These are phyloP conservation scores for Aspergillus pseudoterreus DNA, from an alignment of 2,329 filamentous ascomycete species.

Conservation along the genomic window DNA sequence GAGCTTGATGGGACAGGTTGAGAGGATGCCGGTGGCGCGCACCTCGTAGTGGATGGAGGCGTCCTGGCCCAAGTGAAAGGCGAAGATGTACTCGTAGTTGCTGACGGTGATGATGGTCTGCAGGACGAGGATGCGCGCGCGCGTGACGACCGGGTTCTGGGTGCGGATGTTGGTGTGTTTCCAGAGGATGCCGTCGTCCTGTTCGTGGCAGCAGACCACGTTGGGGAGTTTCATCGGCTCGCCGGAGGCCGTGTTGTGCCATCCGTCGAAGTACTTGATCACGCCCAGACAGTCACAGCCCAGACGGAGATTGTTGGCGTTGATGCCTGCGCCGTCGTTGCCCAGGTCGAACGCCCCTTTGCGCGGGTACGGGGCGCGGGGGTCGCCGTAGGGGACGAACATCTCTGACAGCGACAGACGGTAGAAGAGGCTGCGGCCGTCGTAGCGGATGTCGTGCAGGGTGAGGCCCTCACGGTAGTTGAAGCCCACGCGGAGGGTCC, in stretches of 20 bases:
- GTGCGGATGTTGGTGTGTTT: conserved; percentile 41
- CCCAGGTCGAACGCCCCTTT: conserved; percentile 47
- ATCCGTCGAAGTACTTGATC: conserved; percentile 44
- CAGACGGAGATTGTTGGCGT: conserved; percentile 39
- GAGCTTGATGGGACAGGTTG: conserved; percentile 35
- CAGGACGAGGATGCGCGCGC: conserved; percentile 33
- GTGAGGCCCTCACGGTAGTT: conserved; percentile 45
- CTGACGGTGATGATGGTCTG: conserved; percentile 41
- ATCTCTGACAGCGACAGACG: conserved; percentile 42
- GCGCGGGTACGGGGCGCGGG: conserved; percentile 38
- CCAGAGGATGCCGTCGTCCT: conserved; percentile 39
- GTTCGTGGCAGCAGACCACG: conserved; percentile 41
- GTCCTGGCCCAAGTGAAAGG: conserved; percentile 41
- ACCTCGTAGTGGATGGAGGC: conserved; percentile 41
- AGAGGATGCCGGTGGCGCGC: conserved; percentile 46
- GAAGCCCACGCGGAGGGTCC: conserved; percentile 41
- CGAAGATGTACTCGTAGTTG: conserved; percentile 46
- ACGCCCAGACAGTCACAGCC: conserved; percentile 45
- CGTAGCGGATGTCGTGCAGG: conserved; percentile 40
- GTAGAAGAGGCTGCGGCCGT: conserved; percentile 39
- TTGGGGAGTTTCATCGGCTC: conserved; percentile 39
- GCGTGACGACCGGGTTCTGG: conserved; percentile 30
- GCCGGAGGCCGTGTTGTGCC: conserved; percentile 32
- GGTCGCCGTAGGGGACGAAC: conserved; percentile 45
- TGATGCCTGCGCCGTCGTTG: conserved; percentile 41